phyloP scores from a whole-genome alignment of 2,329 filamentous ascomycete genomes.

The Diaporthe sp. region DNA sequence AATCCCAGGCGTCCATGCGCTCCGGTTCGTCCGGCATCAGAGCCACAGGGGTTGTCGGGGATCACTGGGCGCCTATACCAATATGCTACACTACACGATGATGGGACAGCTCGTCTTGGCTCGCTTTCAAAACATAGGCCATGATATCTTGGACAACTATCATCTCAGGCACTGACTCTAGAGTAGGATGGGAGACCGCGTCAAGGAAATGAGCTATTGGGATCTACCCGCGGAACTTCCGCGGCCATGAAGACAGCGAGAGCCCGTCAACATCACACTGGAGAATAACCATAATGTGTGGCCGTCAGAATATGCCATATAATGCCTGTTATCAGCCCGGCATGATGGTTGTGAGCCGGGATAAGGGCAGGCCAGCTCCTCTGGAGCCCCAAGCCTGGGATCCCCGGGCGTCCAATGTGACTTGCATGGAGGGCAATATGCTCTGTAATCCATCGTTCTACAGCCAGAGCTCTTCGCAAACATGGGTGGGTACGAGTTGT shows the following conservation, averaged over 20 bases:
- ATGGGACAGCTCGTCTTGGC: not conserved
- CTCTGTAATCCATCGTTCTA: not conserved
- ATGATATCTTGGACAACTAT: not conserved
- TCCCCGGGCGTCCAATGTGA: not conserved
- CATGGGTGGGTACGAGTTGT: not conserved
- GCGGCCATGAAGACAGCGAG: not conserved
- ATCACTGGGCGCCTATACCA: not conserved
- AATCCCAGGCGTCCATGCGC: not conserved
- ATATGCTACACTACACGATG: not conserved
- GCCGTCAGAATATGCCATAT: not conserved
- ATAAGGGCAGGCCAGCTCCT: not conserved
- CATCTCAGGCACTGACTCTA: not conserved
- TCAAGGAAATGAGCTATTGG: not conserved
- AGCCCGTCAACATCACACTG: not conserved
- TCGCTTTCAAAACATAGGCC: not conserved
- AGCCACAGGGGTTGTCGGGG: not conserved
- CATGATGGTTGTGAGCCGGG: not conserved
- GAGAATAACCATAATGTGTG: not conserved
- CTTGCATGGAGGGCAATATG: not conserved
- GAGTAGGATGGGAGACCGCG: not conserved
- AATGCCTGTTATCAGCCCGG: no score
- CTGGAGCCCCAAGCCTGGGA: not conserved
- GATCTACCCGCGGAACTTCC: not conserved
- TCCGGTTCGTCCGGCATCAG: conserved; percentile 8
- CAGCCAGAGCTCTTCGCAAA: not conserved